Conservation (phyloP, 352 stramenopile species). For the Elongisporangium anandrum region DNA sequence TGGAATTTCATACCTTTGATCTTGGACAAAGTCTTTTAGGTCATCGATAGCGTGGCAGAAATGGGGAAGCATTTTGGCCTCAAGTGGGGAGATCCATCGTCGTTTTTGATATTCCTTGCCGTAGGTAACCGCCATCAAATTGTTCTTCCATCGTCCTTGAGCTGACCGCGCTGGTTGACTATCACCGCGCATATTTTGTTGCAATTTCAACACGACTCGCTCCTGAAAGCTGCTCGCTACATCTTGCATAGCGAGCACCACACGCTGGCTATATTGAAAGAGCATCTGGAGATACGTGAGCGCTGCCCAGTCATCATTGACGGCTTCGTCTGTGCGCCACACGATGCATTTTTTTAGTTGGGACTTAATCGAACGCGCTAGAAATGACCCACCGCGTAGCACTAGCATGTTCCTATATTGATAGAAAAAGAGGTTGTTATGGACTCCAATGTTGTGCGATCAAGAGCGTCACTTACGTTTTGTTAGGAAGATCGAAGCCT, state of each 20-base stretch:
- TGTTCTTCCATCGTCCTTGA: conserved; percentile 34
- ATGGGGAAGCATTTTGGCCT: conserved; percentile 56
- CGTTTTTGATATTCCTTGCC: conserved; percentile 52
- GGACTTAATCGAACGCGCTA: conserved; percentile 22
- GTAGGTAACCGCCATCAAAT: conserved; percentile 51
- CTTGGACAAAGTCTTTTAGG: conserved; percentile 48
- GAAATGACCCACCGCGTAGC: conserved; percentile 31
- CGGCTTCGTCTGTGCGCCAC: conserved; percentile 38
- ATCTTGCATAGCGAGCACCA: conserved; percentile 31
- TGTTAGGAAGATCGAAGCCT: conserved; percentile 47
- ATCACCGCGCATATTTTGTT: conserved; percentile 21
- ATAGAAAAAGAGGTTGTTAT: too few relatives aligned
- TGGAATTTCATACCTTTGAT: conserved; percentile 42
- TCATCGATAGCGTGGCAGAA: conserved; percentile 64
- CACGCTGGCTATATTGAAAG: conserved; percentile 25
- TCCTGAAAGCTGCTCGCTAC: conserved; percentile 55
- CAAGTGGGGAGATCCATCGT: conserved; percentile 48
- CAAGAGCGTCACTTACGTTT: conserved; percentile 21
- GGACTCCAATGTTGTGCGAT: too few relatives aligned
- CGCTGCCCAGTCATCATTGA: conserved; percentile 21
- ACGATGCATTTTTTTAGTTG: conserved; percentile 37
- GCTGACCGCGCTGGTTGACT: background rate
- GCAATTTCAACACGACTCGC: conserved; percentile 64
- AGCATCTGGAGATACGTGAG: conserved; percentile 42
- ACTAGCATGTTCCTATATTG: conserved; percentile 34